Conservation (phyloP, 495 filamentous ascomycete genomes). For the Penicillium manginii region DNA sequence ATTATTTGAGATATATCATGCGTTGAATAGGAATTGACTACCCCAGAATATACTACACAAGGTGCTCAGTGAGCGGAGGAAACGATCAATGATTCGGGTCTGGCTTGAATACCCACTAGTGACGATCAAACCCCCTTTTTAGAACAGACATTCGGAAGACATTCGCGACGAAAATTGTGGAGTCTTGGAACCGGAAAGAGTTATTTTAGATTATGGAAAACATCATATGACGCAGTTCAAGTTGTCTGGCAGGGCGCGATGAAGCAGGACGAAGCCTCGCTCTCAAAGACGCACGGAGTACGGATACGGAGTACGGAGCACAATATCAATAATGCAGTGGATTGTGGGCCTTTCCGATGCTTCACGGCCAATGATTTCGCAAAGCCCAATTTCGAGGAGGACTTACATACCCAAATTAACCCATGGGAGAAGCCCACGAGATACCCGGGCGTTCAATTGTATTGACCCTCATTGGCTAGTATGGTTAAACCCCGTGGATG, state of each 20-base stretch:
- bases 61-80: background rate
- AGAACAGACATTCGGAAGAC: slow-evolving; percentile 3
- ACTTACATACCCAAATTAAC: background rate
- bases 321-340: no score
- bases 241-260: background rate
- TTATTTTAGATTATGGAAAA: background rate
- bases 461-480: background rate
- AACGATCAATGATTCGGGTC: background rate
- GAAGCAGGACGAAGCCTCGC: background rate
- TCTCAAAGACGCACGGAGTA: no score
- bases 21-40: no score
- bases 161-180: background rate
- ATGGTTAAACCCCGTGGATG: background rate
- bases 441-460: background rate
- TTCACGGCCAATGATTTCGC: background rate
- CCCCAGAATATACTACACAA: background rate
- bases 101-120: background rate
- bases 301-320: no score
- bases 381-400: background rate
- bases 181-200: background rate
- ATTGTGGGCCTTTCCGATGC: background rate
- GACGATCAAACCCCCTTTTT: slow-evolving; percentile 4
- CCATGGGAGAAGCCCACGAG: background rate
- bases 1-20: background rate
- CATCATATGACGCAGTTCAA: background rate